Conservation (phyloP, 2,329 filamentous ascomycete species). For the Blastomyces percursus region DNA sequence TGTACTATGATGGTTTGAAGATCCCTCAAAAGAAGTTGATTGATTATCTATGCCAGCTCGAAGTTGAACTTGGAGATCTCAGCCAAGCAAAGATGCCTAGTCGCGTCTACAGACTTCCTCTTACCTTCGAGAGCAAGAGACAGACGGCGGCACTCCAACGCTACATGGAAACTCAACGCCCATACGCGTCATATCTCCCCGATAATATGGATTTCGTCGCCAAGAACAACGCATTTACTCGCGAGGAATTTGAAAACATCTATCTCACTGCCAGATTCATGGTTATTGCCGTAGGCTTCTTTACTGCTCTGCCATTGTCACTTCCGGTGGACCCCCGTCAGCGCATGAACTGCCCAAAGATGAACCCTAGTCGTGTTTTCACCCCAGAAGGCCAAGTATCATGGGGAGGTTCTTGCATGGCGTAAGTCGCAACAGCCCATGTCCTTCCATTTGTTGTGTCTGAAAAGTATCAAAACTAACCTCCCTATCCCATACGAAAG, state of each 20-base stretch:
- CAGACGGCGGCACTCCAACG: constrained; percentile 44
- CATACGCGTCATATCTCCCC: constrained; percentile 51
- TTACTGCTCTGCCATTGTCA: constrained; percentile 42
- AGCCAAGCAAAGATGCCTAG: constrained; percentile 33
- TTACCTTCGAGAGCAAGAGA: constrained; percentile 32
- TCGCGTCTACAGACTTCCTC: constrained; percentile 36
- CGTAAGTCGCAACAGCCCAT: constrained; percentile 14
- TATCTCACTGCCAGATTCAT: constrained; percentile 42
- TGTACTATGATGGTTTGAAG: constrained; percentile 37
- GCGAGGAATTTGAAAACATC: constrained; percentile 41
- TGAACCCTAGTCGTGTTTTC: constrained; percentile 47
- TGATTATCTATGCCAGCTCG: constrained; percentile 26
- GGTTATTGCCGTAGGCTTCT: constrained; percentile 46
- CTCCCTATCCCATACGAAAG: constrained; percentile 13
- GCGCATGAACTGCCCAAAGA: constrained; percentile 45
- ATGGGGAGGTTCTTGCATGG: constrained; percentile 47
- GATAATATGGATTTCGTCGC: constrained; percentile 50
- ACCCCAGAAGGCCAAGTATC: constrained; percentile 47
- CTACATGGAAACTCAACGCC: constrained; percentile 52
- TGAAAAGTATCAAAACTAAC: background rate
- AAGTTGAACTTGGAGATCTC: constrained; percentile 32
- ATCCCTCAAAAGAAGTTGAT: constrained; percentile 31
- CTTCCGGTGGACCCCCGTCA: constrained; percentile 46
- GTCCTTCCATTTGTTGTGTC: background rate
- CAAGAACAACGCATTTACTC: constrained; percentile 43